Evolutionary conservation across 345 rosid genomes (phyloP).

Genomic region (Litchi chinensis): DNA sequence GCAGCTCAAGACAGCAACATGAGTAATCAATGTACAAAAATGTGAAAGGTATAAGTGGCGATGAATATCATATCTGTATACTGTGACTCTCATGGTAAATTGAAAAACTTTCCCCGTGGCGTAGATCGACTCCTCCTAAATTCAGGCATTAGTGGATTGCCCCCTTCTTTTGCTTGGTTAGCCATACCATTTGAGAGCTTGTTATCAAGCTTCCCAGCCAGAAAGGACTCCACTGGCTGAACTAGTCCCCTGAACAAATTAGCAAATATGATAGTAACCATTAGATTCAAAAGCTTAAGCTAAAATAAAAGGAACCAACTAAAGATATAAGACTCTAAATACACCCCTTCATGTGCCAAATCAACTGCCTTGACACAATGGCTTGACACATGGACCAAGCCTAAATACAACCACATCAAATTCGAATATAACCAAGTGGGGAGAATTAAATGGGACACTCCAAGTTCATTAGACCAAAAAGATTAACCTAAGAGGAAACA

Average conservation of each 20-base stretch:
- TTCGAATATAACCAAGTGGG: too few species aligned
- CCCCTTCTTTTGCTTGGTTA: slow-evolving; percentile 50
- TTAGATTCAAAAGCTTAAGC: too few species aligned
- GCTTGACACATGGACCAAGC: too few species aligned
- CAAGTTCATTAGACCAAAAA: too few species aligned
- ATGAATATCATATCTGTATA: slow-evolving; percentile 1
- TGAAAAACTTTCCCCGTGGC: slow-evolving; percentile 62
- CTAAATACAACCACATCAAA: too few species aligned
- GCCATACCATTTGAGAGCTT: slow-evolving; percentile 39
- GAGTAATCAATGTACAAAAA: slow-evolving; percentile 36
- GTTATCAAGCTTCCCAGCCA: slow-evolving; percentile 45
- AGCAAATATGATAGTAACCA: neutral
- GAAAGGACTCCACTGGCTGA: slow-evolving; percentile 46
- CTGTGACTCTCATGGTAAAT: slow-evolving; percentile 40
- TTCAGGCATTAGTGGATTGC: slow-evolving; percentile 47
- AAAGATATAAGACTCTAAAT: too few species aligned
- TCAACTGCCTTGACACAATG: too few species aligned
- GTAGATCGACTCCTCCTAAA: slow-evolving; percentile 76
- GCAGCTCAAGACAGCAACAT: slow-evolving; percentile 15
- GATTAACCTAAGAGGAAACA: too few species aligned
- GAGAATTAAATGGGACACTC: too few species aligned
- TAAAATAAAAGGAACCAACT: too few species aligned
- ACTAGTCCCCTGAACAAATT: slow-evolving; percentile 45
- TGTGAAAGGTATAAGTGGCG: neutral
- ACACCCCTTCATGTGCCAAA: too few species aligned